phyloP scores from a whole-genome alignment of 176 grass and related monocot species.

The Ananas comosus region DNA sequence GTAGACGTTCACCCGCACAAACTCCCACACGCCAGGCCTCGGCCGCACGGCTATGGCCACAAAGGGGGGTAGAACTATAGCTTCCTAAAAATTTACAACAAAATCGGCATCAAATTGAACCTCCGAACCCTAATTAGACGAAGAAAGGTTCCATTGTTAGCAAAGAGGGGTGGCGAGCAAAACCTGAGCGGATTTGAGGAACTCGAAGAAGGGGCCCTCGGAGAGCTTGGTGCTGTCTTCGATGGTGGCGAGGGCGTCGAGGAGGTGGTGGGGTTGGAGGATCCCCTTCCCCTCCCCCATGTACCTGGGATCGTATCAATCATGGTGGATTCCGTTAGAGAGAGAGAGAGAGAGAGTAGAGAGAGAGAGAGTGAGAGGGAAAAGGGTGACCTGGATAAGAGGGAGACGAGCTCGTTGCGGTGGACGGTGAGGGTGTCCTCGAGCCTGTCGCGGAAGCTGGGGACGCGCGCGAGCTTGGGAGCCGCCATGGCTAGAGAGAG shows the following conservation, averaged over 20 bases:
- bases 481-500: conserved; percentile 35
- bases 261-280: conserved; percentile 90
- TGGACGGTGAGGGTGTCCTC: conserved; percentile 79
- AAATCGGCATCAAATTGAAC: not conserved
- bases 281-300: conserved; percentile 86
- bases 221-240: conserved; percentile 40
- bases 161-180: not conserved
- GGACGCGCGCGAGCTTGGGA: conserved; percentile 43
- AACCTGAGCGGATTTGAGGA: conserved; percentile 79
- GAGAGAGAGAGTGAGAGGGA: not conserved
- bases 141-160: not conserved
- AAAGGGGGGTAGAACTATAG: conserved; percentile 90
- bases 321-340: not conserved
- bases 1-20: conserved; percentile 80
- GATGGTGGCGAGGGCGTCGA: conserved; percentile 66
- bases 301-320: conserved; percentile 24
- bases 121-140: not conserved
- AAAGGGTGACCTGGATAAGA: conserved; percentile 51
- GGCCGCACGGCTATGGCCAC: conserved; percentile 94
- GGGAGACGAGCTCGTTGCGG: conserved; percentile 90
- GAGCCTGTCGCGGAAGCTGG: conserved; percentile 71
- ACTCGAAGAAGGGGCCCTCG: conserved; percentile 84
- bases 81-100: conserved; percentile 47
- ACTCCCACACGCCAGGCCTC: conserved; percentile 89
- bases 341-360: not conserved